Evolutionary conservation across 1,284 basidiomycete genomes (phyloP).

Genomic region (Ustanciosporium gigantosporum): DNA sequence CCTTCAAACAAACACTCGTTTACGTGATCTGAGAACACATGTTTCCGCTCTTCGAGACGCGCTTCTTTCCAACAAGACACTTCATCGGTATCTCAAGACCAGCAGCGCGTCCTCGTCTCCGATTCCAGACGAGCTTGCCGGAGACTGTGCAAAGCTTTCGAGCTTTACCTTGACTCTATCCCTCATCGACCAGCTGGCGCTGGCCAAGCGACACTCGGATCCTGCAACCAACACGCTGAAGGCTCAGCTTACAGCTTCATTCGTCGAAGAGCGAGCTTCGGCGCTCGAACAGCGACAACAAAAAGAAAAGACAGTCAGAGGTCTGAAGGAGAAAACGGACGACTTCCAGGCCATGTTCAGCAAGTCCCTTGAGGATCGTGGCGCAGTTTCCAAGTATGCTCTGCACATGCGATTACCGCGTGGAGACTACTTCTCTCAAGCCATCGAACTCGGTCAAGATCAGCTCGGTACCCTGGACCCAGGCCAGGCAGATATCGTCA

Average conservation of each 20-base stretch:
- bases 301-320: no score
- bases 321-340: no score
- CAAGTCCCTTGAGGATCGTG: slow-evolving; percentile 3
- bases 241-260: neutral
- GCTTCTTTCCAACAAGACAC: slow-evolving; percentile 10
- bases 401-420: slow-evolving; percentile 56
- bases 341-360: no score
- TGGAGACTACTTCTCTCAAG: slow-evolving; percentile 57
- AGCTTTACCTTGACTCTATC: slow-evolving; percentile 18
- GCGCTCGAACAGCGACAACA: neutral
- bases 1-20: slow-evolving; percentile 8
- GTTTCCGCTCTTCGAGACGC: slow-evolving; percentile 10
- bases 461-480: slow-evolving; percentile 30
- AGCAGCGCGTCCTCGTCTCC: no score
- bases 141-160: slow-evolving; percentile 12
- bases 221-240: neutral
- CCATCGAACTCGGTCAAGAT: slow-evolving; percentile 21
- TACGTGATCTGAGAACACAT: slow-evolving; percentile 16
- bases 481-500: slow-evolving; percentile 48
- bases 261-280: neutral
- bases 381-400: slow-evolving; percentile 30
- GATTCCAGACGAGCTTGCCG: no score
- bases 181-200: slow-evolving; percentile 28
- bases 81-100: no score
- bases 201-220: neutral